Evolutionary conservation across 345 rosid species (phyloP).

Genomic region (Camelina neglecta): DNA sequence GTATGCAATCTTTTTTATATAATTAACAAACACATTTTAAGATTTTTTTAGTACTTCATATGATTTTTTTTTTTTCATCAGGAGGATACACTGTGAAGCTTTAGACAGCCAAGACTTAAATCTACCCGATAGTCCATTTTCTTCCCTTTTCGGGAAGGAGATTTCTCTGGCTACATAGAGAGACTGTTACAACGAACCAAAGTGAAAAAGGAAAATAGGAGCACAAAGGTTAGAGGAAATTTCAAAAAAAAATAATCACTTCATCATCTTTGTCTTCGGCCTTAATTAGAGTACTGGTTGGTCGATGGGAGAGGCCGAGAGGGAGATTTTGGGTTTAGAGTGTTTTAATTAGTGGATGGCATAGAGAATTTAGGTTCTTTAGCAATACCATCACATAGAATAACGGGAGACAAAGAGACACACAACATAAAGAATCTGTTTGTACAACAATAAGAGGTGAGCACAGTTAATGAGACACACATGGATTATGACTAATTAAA

Average conservation of each 20-base stretch:
- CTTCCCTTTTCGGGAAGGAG: constrained; percentile 58
- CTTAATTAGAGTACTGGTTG: background rate
- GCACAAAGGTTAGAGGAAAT: constrained; percentile 29
- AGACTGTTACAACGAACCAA: constrained; percentile 16
- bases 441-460: background rate
- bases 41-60: constrained; percentile 4
- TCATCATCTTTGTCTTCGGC: background rate
- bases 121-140: constrained; percentile 91
- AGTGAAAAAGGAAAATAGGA: constrained; percentile 28
- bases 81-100: constrained; percentile 25
- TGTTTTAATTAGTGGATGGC: background rate
- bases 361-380: constrained; percentile 28
- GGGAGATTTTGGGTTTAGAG: background rate
- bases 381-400: constrained; percentile 18
- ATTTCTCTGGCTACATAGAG: constrained; percentile 72
- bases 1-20: constrained; percentile 44
- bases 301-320: background rate
- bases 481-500: background rate
- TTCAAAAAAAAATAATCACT: constrained; percentile 6
- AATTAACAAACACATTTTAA: constrained; percentile 7
- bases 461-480: background rate
- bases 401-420: background rate
- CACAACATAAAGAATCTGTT: background rate
- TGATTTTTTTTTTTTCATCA: background rate
- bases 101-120: constrained; percentile 59